phyloP scores from a whole-genome alignment of 805 yeast genomes.

The Clavispora asparagi region DNA sequence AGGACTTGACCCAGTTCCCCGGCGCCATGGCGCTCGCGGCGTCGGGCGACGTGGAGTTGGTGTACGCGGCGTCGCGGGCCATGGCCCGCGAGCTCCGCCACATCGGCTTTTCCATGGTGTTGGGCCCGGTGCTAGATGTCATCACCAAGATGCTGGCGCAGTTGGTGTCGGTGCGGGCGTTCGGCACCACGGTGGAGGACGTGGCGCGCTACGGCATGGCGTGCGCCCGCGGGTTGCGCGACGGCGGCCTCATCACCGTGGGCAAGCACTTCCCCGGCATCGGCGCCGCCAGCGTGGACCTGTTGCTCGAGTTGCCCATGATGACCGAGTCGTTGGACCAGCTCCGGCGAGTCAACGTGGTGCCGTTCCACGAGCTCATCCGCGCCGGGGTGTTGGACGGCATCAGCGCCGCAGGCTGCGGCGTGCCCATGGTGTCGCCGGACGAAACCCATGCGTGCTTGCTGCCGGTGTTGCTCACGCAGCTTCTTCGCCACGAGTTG shows the following conservation, averaged over 20 bases:
- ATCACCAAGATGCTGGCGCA: slow-evolving; percentile 52
- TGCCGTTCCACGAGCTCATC: slow-evolving; percentile 48
- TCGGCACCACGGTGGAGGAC: slow-evolving; percentile 56
- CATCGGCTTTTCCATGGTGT: slow-evolving; percentile 51
- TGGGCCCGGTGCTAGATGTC: slow-evolving; percentile 63
- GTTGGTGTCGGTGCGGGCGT: slow-evolving; percentile 54
- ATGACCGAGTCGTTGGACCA: slow-evolving; percentile 52
- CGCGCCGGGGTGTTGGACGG: slow-evolving; percentile 46
- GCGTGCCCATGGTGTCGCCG: slow-evolving; percentile 55
- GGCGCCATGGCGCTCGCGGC: slow-evolving; percentile 64
- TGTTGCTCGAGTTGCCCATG: slow-evolving; percentile 53
- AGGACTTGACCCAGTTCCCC: slow-evolving; percentile 51
- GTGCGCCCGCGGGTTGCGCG: slow-evolving; percentile 47
- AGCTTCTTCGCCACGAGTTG: slow-evolving; percentile 45
- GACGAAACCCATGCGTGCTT: slow-evolving; percentile 62
- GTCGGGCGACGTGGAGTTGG: slow-evolving; percentile 44
- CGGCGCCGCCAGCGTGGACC: slow-evolving; percentile 56
- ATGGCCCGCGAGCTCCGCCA: slow-evolving; percentile 47
- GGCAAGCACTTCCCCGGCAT: slow-evolving; percentile 68
- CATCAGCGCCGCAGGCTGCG: slow-evolving; percentile 58
- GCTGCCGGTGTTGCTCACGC: slow-evolving; percentile 47
- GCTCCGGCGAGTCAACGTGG: slow-evolving; percentile 42
- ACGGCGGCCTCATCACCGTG: slow-evolving; percentile 49
- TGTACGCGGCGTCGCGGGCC: slow-evolving; percentile 49
- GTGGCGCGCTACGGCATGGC: slow-evolving; percentile 51